Evolutionary conservation across 2,329 filamentous ascomycete species (phyloP), one percentile per base, ranked within the genome.

Genomic region (Talaromyces amestolkiae): DNA sequence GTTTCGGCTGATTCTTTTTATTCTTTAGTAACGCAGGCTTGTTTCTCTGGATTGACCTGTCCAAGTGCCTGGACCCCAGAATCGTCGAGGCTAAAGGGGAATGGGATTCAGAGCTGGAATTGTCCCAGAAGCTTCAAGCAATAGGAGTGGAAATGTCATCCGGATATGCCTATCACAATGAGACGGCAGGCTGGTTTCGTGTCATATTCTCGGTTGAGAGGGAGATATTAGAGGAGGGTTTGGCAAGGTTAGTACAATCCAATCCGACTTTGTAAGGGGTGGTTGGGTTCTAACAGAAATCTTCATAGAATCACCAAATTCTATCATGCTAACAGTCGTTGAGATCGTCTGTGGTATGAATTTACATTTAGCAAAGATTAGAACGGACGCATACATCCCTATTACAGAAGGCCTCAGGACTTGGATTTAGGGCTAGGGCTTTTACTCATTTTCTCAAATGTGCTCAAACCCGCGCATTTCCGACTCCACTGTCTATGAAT

Each of bases 121-220:
- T 87, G 13, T 79, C 80, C 0, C 74, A 80, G 67, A 78, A 68
- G 53, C 68, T 87, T 43, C 68, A 79, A n/a, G 72, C 78, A 24
- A 74, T 75, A 0, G 85, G 83, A 2, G 79, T 87, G 2, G 84
- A 83, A 65, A 65, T 87, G 35, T 82, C 84, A 47, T 78, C 81
- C 0, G 78, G 81, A 0, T 22, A 22, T 43, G 79, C 82, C 65
- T 80, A 81, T 67, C 74, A 77, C 54, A 77, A 78, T 0, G 79
- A 79, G 17, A 72, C 79, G 61, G 75, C 80, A 0, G 85, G 86
- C 0, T 85, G 81, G 80, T 87, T 86, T 67, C 75, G 86, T 1
- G 58, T 87, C 22, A 81, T 87, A 0, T 87, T 83, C 65, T 76
- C 78, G 1, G 68, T 79, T 24, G 72, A 78, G 11, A 74, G 74